Percentiles rank a stretch among this genome's conserved stretches.
Evolutionary conservation across 2,329 filamentous ascomycete genomes (phyloP).

Genomic region (Aspergillus puulaauensis): DNA sequence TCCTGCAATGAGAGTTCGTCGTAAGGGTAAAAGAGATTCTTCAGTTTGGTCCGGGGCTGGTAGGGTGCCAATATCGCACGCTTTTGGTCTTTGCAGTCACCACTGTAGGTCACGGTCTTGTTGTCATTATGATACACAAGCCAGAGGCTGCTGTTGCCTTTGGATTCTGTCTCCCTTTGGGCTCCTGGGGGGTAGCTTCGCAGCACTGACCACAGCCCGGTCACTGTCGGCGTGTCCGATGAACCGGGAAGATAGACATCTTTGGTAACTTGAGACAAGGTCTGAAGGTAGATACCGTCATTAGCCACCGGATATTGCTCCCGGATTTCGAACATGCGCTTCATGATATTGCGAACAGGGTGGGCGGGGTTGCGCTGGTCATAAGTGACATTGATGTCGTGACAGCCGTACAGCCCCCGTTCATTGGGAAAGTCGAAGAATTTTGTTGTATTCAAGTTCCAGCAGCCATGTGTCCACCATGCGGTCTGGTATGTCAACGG

Average conservation of each 20-base stretch:
- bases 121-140: constrained; percentile 49
- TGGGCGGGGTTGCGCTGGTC: constrained; percentile 65
- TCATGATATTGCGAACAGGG: constrained; percentile 60
- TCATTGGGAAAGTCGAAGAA: constrained; percentile 60
- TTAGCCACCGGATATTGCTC: constrained; percentile 57
- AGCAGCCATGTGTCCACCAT: constrained; percentile 67
- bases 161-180: constrained; percentile 49
- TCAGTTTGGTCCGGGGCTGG: constrained; percentile 56
- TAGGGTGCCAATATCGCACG: constrained; percentile 52
- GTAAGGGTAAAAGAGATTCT: constrained; percentile 64
- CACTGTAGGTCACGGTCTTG: constrained; percentile 53
- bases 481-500: constrained; percentile 61
- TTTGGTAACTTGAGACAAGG: constrained; percentile 58
- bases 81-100: constrained; percentile 53
- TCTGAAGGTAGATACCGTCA: constrained; percentile 56
- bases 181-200: constrained; percentile 50
- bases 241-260: constrained; percentile 54
- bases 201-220: constrained; percentile 60
- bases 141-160: constrained; percentile 47
- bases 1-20: constrained; percentile 54
- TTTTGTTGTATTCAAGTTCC: constrained; percentile 55
- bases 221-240: constrained; percentile 53
- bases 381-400: constrained; percentile 56
- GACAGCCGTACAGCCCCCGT: constrained; percentile 54
- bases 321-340: constrained; percentile 62